A percentile compares a stretch with the other conserved stretches of the same genome.
phyloP scores from a whole-genome alignment of 352 stramenopile species.

The Globisporangium mamillatum region DNA sequence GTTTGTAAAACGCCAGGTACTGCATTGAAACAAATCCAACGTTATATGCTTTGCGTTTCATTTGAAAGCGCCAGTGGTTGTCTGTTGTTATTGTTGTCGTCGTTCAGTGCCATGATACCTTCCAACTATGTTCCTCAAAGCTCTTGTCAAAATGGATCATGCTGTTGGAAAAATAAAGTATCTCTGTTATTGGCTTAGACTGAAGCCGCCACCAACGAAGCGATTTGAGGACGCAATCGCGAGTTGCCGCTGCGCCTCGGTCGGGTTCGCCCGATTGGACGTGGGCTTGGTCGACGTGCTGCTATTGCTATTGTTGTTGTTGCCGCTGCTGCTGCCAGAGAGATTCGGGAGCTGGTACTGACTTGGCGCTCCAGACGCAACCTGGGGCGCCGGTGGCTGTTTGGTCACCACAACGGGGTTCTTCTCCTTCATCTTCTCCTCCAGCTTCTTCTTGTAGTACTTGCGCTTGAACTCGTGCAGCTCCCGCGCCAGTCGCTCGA shows the following conservation, averaged over 20 bases:
- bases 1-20: slow-evolving; percentile 4
- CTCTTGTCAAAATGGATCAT: background rate
- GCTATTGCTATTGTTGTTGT: slow-evolving; percentile 23
- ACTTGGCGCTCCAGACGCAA: background rate
- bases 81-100: background rate
- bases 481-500: slow-evolving; percentile 89
- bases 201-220: slow-evolving; percentile 92
- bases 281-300: slow-evolving; percentile 5
- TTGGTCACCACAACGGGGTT: slow-evolving; percentile 32
- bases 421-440: slow-evolving; percentile 80
- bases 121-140: background rate
- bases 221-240: slow-evolving; percentile 84
- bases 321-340: slow-evolving; percentile 9
- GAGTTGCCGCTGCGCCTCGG: slow-evolving; percentile 81
- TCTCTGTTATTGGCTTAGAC: slow-evolving; percentile 83
- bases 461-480: slow-evolving; percentile 95
- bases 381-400: slow-evolving; percentile 11
- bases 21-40: slow-evolving; percentile 4
- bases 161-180: slow-evolving; percentile 3
- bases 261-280: slow-evolving; percentile 33
- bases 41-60: slow-evolving; percentile 5
- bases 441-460: slow-evolving; percentile 93
- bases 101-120: background rate
- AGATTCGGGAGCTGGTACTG: slow-evolving; percentile 41
- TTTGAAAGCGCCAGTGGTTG: background rate